Percentiles rank a stretch among this genome's conserved stretches.
phyloP scores from a whole-genome alignment of 1,139 yeast species.

The Citeromyces hawaiiensis region DNA sequence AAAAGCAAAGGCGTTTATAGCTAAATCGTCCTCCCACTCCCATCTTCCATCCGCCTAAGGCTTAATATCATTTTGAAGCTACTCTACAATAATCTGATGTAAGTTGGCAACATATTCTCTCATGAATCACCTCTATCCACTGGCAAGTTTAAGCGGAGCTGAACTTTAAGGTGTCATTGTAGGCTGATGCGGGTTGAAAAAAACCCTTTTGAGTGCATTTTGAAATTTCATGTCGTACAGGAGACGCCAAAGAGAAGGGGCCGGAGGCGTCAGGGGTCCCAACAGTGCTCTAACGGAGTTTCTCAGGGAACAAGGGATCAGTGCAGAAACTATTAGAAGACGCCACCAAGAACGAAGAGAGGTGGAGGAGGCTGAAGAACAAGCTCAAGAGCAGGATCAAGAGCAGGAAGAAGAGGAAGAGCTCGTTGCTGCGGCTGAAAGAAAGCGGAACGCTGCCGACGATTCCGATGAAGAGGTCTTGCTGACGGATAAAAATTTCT shows the following conservation, averaged over 20 bases:
- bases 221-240: constrained; percentile 2
- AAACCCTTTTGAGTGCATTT: neutral
- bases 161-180: too few species aligned
- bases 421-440: constrained; percentile 28
- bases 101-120: too few species aligned
- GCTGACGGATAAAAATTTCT: constrained; percentile 22
- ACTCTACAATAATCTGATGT: too few species aligned
- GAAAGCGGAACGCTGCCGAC: constrained; percentile 19
- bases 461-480: constrained; percentile 23
- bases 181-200: too few species aligned
- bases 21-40: too few species aligned
- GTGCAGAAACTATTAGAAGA: constrained; percentile 61
- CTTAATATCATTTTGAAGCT: too few species aligned
- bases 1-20: too few species aligned
- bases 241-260: constrained; percentile 2
- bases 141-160: too few species aligned
- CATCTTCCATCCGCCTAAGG: too few species aligned
- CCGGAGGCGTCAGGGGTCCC: constrained; percentile 50
- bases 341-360: constrained; percentile 28
- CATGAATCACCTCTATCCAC: too few species aligned
- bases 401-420: constrained; percentile 15
- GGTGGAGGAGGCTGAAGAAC: constrained; percentile 5
- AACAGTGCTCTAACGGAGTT: constrained; percentile 72
- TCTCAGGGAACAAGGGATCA: constrained; percentile 74
- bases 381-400: constrained; percentile 17